These are phyloP conservation scores for Proteromonas lacertae DNA, from an alignment of 352 stramenopile species.

Conservation along the genomic window DNA sequence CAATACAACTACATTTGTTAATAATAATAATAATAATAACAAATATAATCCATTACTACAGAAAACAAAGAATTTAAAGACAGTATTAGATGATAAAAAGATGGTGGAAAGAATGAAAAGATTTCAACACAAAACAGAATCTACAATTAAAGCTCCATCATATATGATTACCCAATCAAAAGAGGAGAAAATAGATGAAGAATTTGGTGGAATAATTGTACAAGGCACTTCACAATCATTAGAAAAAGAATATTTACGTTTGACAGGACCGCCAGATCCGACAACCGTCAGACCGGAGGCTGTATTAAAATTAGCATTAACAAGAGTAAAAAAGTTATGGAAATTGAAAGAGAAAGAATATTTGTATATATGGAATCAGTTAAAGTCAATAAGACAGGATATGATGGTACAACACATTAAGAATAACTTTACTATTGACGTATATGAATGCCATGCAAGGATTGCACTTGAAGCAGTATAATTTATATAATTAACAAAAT, in stretches of 20 bases:
- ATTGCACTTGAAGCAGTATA: constrained; percentile 77
- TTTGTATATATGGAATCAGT: constrained; percentile 75
- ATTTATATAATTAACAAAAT: no score
- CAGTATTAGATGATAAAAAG: no score
- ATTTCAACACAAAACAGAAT: no score
- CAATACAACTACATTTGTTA: no score
- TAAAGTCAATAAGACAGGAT: constrained; percentile 95
- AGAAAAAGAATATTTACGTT: constrained; percentile 89
- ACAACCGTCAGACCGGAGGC: constrained; percentile 63
- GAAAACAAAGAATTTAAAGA: no score
- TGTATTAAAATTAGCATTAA: constrained; percentile 45
- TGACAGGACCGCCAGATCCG: constrained; percentile 67
- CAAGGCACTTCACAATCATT: constrained; percentile 63
- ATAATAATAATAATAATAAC: no score
- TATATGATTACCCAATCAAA: no score
- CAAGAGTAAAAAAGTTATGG: constrained; percentile 43
- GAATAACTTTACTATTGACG: constrained; percentile 53
- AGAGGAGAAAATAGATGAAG: neutral
- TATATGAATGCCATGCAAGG: constrained; percentile 84
- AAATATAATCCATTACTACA: no score
- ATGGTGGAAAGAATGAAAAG: no score
- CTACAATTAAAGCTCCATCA: no score
- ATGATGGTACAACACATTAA: constrained; percentile 46
- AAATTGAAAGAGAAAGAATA: constrained; percentile 40
- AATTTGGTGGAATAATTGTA: constrained; percentile 27